Percentiles rank a stretch among this genome's conserved stretches.
Conservation (phyloP, 768 basidiomycete genomes). For the Holtermanniella nyarrowii region DNA sequence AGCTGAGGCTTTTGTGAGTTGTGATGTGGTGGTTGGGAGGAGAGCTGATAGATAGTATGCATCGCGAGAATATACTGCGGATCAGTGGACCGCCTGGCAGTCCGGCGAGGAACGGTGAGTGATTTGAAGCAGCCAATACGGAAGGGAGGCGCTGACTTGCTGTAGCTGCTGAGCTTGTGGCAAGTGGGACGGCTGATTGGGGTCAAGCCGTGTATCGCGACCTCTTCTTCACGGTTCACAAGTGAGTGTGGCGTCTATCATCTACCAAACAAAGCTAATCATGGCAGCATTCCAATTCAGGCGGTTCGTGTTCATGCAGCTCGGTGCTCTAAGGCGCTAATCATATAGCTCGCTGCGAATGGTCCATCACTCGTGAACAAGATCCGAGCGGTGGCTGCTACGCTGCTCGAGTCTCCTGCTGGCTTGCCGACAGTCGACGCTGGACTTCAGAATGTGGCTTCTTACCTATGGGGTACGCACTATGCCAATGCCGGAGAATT, state of each 20-base stretch:
- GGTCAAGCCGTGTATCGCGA: conserved; percentile 24
- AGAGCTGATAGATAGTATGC: conserved; percentile 6
- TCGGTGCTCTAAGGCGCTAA: background rate
- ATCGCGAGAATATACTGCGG: conserved; percentile 21
- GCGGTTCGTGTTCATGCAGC: conserved; percentile 13
- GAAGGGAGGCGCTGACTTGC: background rate
- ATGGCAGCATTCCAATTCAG: conserved; percentile 14
- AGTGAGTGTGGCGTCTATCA: conserved; percentile 1
- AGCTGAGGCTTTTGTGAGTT: conserved; percentile 19
- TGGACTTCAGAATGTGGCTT: background rate
- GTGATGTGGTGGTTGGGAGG: background rate
- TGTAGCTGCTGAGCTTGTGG: conserved; percentile 18
- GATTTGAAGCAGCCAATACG: background rate
- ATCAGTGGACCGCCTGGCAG: conserved; percentile 11
- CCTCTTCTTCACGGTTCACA: conserved; percentile 22
- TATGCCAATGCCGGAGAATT: background rate
- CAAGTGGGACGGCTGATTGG: conserved; percentile 18
- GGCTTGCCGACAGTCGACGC: background rate
- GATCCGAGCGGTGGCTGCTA: conserved; percentile 22
- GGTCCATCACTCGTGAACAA: conserved; percentile 23
- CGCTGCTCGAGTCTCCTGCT: conserved; percentile 10
- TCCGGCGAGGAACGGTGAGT: conserved; percentile 12
- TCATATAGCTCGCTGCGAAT: conserved; percentile 19
- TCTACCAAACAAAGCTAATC: background rate
- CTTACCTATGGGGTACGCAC: background rate